phyloP scores from a whole-genome alignment of 805 yeast genomes.

The Yarrowia sp. region DNA sequence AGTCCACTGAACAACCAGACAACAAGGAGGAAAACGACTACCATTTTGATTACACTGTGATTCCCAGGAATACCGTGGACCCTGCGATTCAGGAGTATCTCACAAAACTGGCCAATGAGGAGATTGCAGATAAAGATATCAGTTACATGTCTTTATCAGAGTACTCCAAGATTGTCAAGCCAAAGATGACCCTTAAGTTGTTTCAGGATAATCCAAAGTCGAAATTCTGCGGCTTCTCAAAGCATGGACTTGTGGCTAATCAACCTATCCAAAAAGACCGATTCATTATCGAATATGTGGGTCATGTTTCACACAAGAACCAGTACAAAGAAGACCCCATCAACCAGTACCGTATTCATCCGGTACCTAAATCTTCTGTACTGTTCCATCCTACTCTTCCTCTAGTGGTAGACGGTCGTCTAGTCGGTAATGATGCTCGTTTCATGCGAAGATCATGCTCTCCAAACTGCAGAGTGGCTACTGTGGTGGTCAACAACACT shows the following conservation, averaged over 20 bases:
- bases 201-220: constrained; percentile 57
- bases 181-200: constrained; percentile 50
- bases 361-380: constrained; percentile 67
- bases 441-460: constrained; percentile 73
- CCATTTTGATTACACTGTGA: constrained; percentile 19
- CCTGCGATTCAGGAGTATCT: constrained; percentile 3
- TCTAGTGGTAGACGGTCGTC: constrained; percentile 74
- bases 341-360: constrained; percentile 72
- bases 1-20: constrained; percentile 14
- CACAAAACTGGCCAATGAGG: constrained; percentile 5
- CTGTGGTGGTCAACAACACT: constrained; percentile 41
- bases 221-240: constrained; percentile 63
- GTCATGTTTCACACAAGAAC: constrained; percentile 66
- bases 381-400: constrained; percentile 54
- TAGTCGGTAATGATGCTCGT: constrained; percentile 70
- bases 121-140: constrained; percentile 25
- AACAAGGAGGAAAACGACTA: constrained; percentile 18
- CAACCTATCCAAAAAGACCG: constrained; percentile 47
- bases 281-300: constrained; percentile 60
- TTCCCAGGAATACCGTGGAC: constrained; percentile 8
- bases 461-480: constrained; percentile 68
- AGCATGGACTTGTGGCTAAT: constrained; percentile 57
- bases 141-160: constrained; percentile 28
- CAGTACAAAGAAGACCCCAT: constrained; percentile 62
- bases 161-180: constrained; percentile 34